phyloP scores from a whole-genome alignment of 345 rosid genomes.

The Gossypium rotundifolium region DNA sequence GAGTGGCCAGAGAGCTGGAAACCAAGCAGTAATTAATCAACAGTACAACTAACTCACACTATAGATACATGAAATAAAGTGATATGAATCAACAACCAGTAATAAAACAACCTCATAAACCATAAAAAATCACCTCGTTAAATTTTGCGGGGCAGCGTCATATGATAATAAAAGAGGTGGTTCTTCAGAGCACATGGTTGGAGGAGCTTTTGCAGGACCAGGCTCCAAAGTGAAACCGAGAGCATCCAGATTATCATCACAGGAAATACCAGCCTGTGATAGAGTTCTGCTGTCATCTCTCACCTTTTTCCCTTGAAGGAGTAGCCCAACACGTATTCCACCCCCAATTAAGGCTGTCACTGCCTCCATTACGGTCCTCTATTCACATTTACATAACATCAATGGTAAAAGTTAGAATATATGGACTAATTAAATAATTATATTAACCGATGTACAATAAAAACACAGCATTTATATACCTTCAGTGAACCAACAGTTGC shows the following conservation, averaged over 20 bases:
- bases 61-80: neutral
- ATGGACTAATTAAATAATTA: neutral
- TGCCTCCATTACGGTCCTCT: slow-evolving; percentile 84
- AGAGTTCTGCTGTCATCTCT: slow-evolving; percentile 77
- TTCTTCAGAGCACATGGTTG: slow-evolving; percentile 41
- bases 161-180: slow-evolving; percentile 28
- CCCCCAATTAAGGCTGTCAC: slow-evolving; percentile 71
- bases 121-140: slow-evolving; percentile 40
- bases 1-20: slow-evolving; percentile 43
- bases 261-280: slow-evolving; percentile 67
- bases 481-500: slow-evolving; percentile 68
- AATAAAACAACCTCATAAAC: neutral
- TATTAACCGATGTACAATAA: neutral
- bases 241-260: slow-evolving; percentile 50
- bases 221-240: slow-evolving; percentile 89
- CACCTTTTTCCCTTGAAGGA: slow-evolving; percentile 82
- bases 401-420: slow-evolving; percentile 7
- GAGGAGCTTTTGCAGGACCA: slow-evolving; percentile 25
- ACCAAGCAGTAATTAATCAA: slow-evolving; percentile 14
- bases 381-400: slow-evolving; percentile 4
- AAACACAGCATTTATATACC: slow-evolving; percentile 34
- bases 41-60: neutral
- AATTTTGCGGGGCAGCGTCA: slow-evolving; percentile 23
- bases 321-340: slow-evolving; percentile 69
- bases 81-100: neutral